Evolutionary conservation across 1,284 basidiomycete genomes (phyloP).

Genomic region (Pascua sp.): DNA sequence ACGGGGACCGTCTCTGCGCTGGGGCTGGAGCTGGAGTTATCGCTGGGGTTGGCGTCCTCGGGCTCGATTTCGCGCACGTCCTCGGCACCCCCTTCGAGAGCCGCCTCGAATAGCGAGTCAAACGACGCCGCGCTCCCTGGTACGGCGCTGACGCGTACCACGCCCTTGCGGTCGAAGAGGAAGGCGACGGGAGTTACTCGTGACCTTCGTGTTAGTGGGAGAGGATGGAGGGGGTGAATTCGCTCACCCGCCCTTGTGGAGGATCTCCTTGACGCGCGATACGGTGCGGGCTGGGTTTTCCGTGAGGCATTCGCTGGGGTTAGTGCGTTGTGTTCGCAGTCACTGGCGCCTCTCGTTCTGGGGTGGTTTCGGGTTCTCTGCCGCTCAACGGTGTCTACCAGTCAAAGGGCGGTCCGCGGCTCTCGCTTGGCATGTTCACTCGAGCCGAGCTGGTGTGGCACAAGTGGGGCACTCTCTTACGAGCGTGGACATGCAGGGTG

Average conservation of each 20-base stretch:
- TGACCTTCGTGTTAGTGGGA: conserved; percentile 54
- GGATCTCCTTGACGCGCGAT: conserved; percentile 60
- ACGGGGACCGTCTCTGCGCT: no score
- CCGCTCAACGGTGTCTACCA: no score
- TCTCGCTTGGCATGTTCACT: no score
- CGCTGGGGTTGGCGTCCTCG: conserved; percentile 20
- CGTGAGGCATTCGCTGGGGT: conserved; percentile 66
- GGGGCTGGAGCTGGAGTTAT: no score
- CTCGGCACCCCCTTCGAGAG: conserved; percentile 50
- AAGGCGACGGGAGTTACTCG: conserved; percentile 69
- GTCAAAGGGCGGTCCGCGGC: no score
- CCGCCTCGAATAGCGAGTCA: conserved; percentile 47
- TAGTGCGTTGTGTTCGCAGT: conserved; percentile 6
- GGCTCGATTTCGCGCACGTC: conserved; percentile 50
- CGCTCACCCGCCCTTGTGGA: conserved; percentile 60
- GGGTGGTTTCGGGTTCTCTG: no score
- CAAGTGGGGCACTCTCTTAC: no score
- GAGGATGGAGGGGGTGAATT: not conserved
- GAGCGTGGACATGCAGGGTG: no score
- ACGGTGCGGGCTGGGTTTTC: conserved; percentile 70
- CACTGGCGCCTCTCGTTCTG: no score
- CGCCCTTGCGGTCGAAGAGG: conserved; percentile 69
- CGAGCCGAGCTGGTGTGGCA: no score
- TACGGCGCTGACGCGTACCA: conserved; percentile 58
- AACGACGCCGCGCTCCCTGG: conserved; percentile 22